Evolutionary conservation across 225 moss, liverwort and hornwort genomes (phyloP).

Genomic region (Asterella californica): DNA sequence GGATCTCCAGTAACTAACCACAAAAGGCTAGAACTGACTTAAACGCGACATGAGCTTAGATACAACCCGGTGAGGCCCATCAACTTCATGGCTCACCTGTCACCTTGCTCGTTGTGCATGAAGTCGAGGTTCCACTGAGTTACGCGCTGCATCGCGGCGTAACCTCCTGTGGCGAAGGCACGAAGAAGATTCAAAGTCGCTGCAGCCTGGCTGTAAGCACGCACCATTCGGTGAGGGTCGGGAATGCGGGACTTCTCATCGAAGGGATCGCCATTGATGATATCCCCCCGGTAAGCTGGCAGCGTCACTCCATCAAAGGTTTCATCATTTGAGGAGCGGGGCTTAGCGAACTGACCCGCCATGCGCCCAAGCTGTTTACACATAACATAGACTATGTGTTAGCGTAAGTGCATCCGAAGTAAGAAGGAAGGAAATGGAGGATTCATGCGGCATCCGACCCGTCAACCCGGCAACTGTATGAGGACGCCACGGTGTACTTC

Average conservation of each 20-base stretch:
- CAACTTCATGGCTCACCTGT: constrained; percentile 37
- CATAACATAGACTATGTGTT: background rate
- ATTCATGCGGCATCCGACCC: background rate
- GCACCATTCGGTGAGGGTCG: constrained; percentile 65
- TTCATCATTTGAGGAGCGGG: constrained; percentile 59
- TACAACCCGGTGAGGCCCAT: background rate
- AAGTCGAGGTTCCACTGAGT: constrained; percentile 87
- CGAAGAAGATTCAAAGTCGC: constrained; percentile 72
- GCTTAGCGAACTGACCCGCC: constrained; percentile 85
- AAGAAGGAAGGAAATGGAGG: background rate
- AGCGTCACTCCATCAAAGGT: constrained; percentile 54
- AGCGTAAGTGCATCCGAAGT: background rate
- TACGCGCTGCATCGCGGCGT: constrained; percentile 80
- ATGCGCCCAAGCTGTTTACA: constrained; percentile 49
- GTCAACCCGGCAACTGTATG: too few species aligned
- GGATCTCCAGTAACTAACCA: too few species aligned
- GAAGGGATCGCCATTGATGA: constrained; percentile 63
- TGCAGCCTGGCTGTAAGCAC: constrained; percentile 79
- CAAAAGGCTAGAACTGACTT: background rate
- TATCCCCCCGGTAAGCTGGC: constrained; percentile 77
- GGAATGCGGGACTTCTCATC: constrained; percentile 52
- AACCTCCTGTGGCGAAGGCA: constrained; percentile 81
- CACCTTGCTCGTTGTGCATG: constrained; percentile 56
- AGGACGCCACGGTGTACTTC: too few species aligned
- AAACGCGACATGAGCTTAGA: background rate